A percentile compares a stretch with the other conserved stretches of the same genome.
Evolutionary conservation across 2,329 filamentous ascomycete genomes (phyloP).

Genomic region (Incumbomyces delicatus): DNA sequence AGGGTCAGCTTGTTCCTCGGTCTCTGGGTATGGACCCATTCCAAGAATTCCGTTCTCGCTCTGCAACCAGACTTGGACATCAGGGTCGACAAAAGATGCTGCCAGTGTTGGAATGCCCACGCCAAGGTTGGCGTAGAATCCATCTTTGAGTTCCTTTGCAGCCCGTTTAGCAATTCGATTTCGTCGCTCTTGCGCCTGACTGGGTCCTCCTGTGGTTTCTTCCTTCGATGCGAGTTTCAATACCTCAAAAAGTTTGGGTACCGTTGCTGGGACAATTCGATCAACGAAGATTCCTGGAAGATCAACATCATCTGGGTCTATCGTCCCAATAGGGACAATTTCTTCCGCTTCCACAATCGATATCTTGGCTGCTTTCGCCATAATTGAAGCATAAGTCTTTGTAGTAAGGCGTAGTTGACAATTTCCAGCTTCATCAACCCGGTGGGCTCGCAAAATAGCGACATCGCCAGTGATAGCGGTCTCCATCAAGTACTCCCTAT

Average conservation of each 20-base stretch:
- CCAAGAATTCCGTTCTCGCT: slow-evolving; percentile 79
- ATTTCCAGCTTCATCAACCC: slow-evolving; percentile 67
- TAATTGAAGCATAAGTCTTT: slow-evolving; percentile 63
- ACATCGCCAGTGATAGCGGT: slow-evolving; percentile 66
- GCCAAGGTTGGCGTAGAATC: slow-evolving; percentile 71
- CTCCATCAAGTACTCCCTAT: slow-evolving; percentile 67
- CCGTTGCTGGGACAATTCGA: slow-evolving; percentile 65
- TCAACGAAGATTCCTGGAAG: slow-evolving; percentile 77
- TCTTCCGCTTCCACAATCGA: slow-evolving; percentile 80
- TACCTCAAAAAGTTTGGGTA: slow-evolving; percentile 62
- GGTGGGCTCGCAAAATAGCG: slow-evolving; percentile 66
- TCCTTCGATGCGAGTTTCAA: slow-evolving; percentile 43
- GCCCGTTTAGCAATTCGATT: slow-evolving; percentile 67
- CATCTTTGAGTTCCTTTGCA: slow-evolving; percentile 70
- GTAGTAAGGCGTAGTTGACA: slow-evolving; percentile 69
- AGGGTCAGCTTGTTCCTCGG: slow-evolving; percentile 59
- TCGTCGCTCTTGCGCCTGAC: slow-evolving; percentile 45
- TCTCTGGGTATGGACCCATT: slow-evolving; percentile 65
- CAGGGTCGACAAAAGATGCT: slow-evolving; percentile 60
- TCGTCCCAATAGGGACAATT: slow-evolving; percentile 64
- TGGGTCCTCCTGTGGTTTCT: slow-evolving; percentile 31
- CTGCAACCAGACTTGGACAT: slow-evolving; percentile 69
- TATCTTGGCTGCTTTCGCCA: slow-evolving; percentile 69
- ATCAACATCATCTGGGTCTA: slow-evolving; percentile 65
- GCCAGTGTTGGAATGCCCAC: slow-evolving; percentile 83